These are phyloP conservation scores for Xerophyta viscosa DNA, from an alignment of 106 monocot species.

Conservation along the genomic window DNA sequence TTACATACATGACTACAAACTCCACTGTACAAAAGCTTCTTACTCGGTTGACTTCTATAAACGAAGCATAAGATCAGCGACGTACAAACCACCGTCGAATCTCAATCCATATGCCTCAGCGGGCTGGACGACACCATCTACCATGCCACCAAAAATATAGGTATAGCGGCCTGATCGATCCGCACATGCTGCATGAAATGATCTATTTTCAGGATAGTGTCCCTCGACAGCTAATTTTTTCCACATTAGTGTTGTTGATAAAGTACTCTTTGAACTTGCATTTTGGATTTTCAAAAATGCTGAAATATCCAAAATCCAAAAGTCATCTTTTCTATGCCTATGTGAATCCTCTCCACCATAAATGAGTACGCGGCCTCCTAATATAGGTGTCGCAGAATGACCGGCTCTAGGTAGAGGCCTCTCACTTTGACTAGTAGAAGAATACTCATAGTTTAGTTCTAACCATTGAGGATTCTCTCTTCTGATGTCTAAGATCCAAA, in stretches of 20 bases:
- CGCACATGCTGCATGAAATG: conserved; percentile 71
- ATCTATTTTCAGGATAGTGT: conserved; percentile 38
- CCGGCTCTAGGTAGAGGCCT: conserved; percentile 64
- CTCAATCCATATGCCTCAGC: conserved; percentile 59
- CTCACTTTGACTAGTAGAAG: conserved; percentile 9
- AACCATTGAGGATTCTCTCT: conserved; percentile 51
- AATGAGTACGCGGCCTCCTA: conserved; percentile 68
- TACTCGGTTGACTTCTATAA: conserved; percentile 6
- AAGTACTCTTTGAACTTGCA: conserved; percentile 11
- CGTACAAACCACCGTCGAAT: conserved; percentile 65
- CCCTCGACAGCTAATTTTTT: conserved; percentile 51
- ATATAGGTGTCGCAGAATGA: conserved; percentile 54
- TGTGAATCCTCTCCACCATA: conserved; percentile 88
- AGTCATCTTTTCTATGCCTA: conserved; percentile 73
- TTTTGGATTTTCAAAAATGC: conserved; percentile 10
- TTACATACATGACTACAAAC: background rate
- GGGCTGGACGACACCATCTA: conserved; percentile 55
- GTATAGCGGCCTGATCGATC: conserved; percentile 46
- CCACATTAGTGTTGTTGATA: conserved; percentile 44
- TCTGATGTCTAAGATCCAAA: conserved; percentile 65
- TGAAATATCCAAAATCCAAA: conserved; percentile 62
- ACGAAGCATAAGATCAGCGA: conserved; percentile 44
- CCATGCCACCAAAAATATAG: conserved; percentile 86
- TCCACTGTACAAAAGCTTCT: background rate
- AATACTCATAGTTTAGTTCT: conserved; percentile 45